Percentiles rank a stretch among this genome's conserved stretches.
phyloP scores from a whole-genome alignment of 345 rosid species.

The Citrus glauca region DNA sequence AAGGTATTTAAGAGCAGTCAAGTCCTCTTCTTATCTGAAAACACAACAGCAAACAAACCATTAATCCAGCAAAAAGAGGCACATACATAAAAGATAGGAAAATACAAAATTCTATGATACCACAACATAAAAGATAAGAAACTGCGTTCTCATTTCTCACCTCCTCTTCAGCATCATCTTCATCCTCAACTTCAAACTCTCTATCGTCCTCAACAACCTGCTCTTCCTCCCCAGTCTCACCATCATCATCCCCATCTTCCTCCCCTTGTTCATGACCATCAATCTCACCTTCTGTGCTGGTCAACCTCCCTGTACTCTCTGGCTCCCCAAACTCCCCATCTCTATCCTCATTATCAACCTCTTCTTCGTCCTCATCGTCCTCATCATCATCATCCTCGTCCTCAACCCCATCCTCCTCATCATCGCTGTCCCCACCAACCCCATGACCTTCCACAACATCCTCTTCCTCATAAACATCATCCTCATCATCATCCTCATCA shows the following conservation, averaged over 20 bases:
- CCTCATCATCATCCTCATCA: constrained; percentile 41
- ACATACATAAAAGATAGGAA: neutral
- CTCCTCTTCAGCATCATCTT: constrained; percentile 63
- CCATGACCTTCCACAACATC: constrained; percentile 51
- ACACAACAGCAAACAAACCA: neutral
- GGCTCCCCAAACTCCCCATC: constrained; percentile 37
- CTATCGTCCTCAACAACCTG: constrained; percentile 42
- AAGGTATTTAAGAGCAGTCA: neutral
- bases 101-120: neutral
- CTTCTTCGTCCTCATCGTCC: constrained; percentile 57
- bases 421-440: constrained; percentile 40
- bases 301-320: constrained; percentile 38
- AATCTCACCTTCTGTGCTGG: constrained; percentile 60
- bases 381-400: constrained; percentile 43
- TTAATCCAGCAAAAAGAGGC: neutral
- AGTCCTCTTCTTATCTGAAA: constrained; percentile 5
- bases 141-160: constrained; percentile 29
- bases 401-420: constrained; percentile 34
- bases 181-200: constrained; percentile 43
- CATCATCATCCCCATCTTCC: constrained; percentile 58
- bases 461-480: constrained; percentile 46
- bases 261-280: constrained; percentile 83
- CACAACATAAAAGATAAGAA: neutral
- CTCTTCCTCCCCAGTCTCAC: constrained; percentile 61
- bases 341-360: constrained; percentile 51